Percentiles rank a stretch among this genome's conserved stretches.
phyloP scores from a whole-genome alignment of 2,329 filamentous ascomycete genomes.

The Tolypocladium guangdongense region DNA sequence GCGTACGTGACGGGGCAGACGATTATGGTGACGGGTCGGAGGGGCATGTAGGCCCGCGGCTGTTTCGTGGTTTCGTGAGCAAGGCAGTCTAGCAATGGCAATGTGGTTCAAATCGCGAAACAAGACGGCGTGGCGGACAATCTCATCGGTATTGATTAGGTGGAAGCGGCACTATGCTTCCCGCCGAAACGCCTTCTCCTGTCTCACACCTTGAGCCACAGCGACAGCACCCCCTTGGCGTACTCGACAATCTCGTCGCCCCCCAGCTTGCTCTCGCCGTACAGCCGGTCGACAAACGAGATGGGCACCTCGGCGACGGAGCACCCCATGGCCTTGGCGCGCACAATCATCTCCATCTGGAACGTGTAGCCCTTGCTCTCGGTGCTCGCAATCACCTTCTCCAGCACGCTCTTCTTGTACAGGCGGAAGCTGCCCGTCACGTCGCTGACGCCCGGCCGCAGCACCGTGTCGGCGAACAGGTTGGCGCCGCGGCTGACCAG shows the following conservation, averaged over 20 bases:
- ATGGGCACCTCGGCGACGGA: slow-evolving; percentile 94
- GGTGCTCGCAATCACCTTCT: slow-evolving; percentile 82
- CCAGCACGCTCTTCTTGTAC: slow-evolving; percentile 83
- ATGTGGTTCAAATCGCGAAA: background rate
- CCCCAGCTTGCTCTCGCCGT: slow-evolving; percentile 90
- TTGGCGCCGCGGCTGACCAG: slow-evolving; percentile 81
- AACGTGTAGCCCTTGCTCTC: slow-evolving; percentile 97
- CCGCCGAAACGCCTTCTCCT: background rate
- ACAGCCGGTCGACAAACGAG: slow-evolving; percentile 87
- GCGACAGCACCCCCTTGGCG: slow-evolving; percentile 67
- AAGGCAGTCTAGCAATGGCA: no score
- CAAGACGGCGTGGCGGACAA: background rate
- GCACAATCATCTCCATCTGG: slow-evolving; percentile 99
- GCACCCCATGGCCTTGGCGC: slow-evolving; percentile 91
- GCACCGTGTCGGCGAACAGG: slow-evolving; percentile 87
- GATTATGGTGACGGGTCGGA: slow-evolving; percentile 73
- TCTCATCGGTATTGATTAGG: background rate
- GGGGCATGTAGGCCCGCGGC: slow-evolving; percentile 37
- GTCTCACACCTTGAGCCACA: slow-evolving; percentile 65
- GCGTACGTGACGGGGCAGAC: slow-evolving; percentile 76
- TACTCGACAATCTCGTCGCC: slow-evolving; percentile 96
- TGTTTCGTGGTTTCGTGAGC: background rate
- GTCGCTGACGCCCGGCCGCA: slow-evolving; percentile 89
- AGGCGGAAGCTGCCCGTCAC: slow-evolving; percentile 88
- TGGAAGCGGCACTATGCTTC: background rate